Conservation (phyloP, 371 early-diverging fungal species). For the Mortierella sp. region DNA sequence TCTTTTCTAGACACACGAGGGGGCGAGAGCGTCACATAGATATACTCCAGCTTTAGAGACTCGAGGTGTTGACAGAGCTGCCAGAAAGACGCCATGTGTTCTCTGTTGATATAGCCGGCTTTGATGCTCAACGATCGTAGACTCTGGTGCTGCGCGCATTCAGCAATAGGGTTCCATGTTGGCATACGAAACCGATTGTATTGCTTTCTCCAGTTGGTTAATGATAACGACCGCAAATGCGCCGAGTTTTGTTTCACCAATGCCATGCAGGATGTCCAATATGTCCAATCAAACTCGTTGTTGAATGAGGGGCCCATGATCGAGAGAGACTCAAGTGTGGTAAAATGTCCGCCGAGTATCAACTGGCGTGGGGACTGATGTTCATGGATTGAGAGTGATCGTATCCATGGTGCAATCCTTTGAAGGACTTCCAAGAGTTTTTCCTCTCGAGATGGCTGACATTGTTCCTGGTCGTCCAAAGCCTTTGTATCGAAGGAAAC, state of each 20-base stretch:
- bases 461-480: neutral
- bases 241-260: neutral
- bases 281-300: neutral
- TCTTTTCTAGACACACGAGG: too few species aligned
- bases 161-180: neutral
- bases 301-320: neutral
- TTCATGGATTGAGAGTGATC: neutral
- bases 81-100: conserved; percentile 17
- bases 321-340: neutral
- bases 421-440: neutral
- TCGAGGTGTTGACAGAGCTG: conserved; percentile 4
- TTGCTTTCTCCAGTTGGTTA: neutral
- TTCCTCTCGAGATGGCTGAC: neutral
- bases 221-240: neutral
- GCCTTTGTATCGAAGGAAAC: neutral
- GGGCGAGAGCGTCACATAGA: neutral
- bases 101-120: conserved; percentile 2
- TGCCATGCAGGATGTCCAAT: neutral
- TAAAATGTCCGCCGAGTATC: neutral
- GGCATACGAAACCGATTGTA: neutral
- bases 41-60: neutral
- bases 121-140: conserved; percentile 7
- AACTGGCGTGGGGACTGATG: neutral
- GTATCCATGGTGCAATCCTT: neutral
- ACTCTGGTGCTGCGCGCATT: neutral